A percentile compares a stretch with the other conserved stretches of the same genome.
phyloP scores from a whole-genome alignment of 1,139 yeast genomes.

The Zhuliangozyma parablackwelliae region DNA sequence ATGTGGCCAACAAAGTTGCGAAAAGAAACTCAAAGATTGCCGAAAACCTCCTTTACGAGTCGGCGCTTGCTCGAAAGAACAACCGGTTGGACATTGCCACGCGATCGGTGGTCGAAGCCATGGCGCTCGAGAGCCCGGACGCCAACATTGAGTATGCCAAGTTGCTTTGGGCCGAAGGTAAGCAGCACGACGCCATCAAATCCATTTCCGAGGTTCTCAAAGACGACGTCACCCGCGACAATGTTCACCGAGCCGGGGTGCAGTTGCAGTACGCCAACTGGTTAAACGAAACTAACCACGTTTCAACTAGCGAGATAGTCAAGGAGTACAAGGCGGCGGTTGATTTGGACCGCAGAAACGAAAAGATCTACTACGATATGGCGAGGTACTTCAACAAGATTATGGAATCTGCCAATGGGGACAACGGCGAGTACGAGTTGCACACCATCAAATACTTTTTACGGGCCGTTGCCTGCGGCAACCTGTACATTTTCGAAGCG shows the following conservation, averaged over 20 bases:
- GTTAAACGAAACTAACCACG: conserved; percentile 84
- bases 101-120: conserved; percentile 65
- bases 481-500: conserved; percentile 73
- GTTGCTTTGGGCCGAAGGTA: conserved; percentile 86
- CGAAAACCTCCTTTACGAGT: conserved; percentile 54
- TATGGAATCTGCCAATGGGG: conserved; percentile 54
- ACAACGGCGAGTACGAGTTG: conserved; percentile 62
- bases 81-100: conserved; percentile 73
- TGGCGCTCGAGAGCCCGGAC: conserved; percentile 41
- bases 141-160: conserved; percentile 82
- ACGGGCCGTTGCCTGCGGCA: conserved; percentile 65
- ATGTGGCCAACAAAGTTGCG: conserved; percentile 48
- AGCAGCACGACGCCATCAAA: conserved; percentile 79
- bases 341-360: conserved; percentile 60
- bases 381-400: conserved; percentile 79
- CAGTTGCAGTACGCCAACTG: conserved; percentile 82
- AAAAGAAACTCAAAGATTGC: conserved; percentile 28
- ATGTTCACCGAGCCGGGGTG: conserved; percentile 37
- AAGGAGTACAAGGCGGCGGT: conserved; percentile 63
- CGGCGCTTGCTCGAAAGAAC: conserved; percentile 65
- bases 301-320: conserved; percentile 70
- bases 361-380: conserved; percentile 72
- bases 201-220: conserved; percentile 45
- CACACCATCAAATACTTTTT: conserved; percentile 63
- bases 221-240: conserved; percentile 14